A percentile compares a stretch with the other conserved stretches of the same genome.
Evolutionary conservation across 805 yeast species (phyloP).

Genomic region (Citeromyces nyonsensis): DNA sequence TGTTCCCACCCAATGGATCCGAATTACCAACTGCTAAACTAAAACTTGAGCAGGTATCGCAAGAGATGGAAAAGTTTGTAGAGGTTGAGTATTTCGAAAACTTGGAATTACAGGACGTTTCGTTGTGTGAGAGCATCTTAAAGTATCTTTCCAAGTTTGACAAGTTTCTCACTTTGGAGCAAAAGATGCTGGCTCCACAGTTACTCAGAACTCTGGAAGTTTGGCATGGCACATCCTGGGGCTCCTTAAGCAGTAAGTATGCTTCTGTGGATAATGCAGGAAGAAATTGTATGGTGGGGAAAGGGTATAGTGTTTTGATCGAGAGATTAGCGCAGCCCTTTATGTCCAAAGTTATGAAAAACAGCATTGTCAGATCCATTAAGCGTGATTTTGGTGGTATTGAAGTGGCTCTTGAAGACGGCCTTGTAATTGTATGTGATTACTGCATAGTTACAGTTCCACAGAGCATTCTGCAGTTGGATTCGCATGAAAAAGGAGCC

Average conservation of each 20-base stretch:
- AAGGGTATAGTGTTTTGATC: slow-evolving; percentile 41
- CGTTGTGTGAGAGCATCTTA: slow-evolving; percentile 30
- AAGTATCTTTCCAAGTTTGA: slow-evolving; percentile 30
- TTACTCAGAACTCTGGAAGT: slow-evolving; percentile 45
- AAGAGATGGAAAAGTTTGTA: slow-evolving; percentile 44
- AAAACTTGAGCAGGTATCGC: slow-evolving; percentile 23
- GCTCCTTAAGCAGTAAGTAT: slow-evolving; percentile 49
- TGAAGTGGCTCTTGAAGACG: slow-evolving; percentile 17
- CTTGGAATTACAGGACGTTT: slow-evolving; percentile 29
- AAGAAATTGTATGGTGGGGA: slow-evolving; percentile 53
- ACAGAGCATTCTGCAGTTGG: slow-evolving; percentile 44
- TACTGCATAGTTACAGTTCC: slow-evolving; percentile 67
- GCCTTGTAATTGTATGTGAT: slow-evolving; percentile 22
- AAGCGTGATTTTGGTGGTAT: slow-evolving; percentile 13
- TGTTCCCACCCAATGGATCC: slow-evolving; percentile 7
- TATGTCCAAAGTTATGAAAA: slow-evolving; percentile 19
- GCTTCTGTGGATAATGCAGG: slow-evolving; percentile 63
- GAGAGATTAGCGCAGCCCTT: slow-evolving; percentile 16
- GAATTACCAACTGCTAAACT: slow-evolving; percentile 6
- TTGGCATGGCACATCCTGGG: slow-evolving; percentile 72
- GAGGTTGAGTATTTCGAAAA: slow-evolving; percentile 39
- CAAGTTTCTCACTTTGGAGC: slow-evolving; percentile 31
- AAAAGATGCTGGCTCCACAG: slow-evolving; percentile 33
- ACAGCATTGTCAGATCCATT: slow-evolving; percentile 25
- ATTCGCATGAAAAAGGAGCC: slow-evolving; percentile 20